A percentile compares a stretch with the other conserved stretches of the same genome.
Conservation (phyloP, 306 rosid genomes). For the cucumber (Cucumis sativus) region Cucumber_9930_V3 NC_026660.2:28522501-28523000, state of each 20-base stretch:
- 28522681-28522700: background rate
- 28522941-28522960: background rate
- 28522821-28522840: background rate
- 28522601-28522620: background rate
- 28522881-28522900: background rate
- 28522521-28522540: conserved; percentile 76
- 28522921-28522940: background rate
- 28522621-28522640: background rate
- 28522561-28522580: background rate
- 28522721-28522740: background rate
- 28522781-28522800: background rate
- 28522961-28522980: background rate
- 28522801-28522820: background rate
- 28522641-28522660: background rate
- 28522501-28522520: conserved; percentile 91
- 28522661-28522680: background rate
- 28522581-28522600: background rate
- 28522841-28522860: background rate
- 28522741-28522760: background rate
- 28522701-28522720: background rate
- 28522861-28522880: background rate
- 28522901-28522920: background rate
- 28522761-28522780: background rate
- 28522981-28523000: background rate
- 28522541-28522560: background rate